Percentiles rank a stretch among this genome's conserved stretches.
phyloP scores from a whole-genome alignment of 2,329 filamentous ascomycete genomes.

The Plenodomus lindquistii region DNA sequence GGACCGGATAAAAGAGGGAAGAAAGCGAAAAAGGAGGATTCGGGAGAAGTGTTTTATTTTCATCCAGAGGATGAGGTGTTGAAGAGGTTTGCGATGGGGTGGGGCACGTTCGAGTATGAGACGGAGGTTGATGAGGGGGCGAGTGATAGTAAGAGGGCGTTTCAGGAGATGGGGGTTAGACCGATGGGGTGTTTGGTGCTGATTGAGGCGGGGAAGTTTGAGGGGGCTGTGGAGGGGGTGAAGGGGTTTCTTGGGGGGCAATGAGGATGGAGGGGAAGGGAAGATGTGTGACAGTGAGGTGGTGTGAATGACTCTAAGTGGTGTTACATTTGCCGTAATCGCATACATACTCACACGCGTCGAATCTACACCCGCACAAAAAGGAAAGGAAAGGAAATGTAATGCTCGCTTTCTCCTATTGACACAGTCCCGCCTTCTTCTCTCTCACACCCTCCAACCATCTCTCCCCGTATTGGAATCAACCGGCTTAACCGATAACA shows the following conservation, averaged over 20 bases:
- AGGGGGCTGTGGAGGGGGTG: constrained; percentile 74
- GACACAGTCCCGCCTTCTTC: constrained; percentile 26
- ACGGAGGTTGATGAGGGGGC: constrained; percentile 76
- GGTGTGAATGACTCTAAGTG: constrained; percentile 32
- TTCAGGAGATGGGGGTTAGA: constrained; percentile 89
- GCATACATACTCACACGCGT: constrained; percentile 32
- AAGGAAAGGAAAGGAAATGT: constrained; percentile 35
- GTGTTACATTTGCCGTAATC: constrained; percentile 42
- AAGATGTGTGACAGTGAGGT: background rate
- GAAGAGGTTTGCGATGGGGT: constrained; percentile 72
- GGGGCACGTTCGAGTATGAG: constrained; percentile 75
- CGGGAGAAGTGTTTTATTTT: constrained; percentile 76
- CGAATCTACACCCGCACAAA: constrained; percentile 28
- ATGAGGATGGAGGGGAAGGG: constrained; percentile 5
- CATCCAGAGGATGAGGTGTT: constrained; percentile 94
- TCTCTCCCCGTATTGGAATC: constrained; percentile 33
- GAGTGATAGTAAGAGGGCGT: constrained; percentile 90
- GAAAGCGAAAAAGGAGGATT: constrained; percentile 41
- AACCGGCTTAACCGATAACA: constrained; percentile 78
- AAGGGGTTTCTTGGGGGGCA: constrained; percentile 66
- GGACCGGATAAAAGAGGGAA: constrained; percentile 50
- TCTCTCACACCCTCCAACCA: constrained; percentile 3
- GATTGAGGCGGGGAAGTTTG: constrained; percentile 79
- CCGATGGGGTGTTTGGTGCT: constrained; percentile 83
- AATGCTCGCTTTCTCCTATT: constrained; percentile 39